Base-by-base conservation (phyloP, 1,284 basidiomycete species). In the Pseudozyma thailandica region DNA sequence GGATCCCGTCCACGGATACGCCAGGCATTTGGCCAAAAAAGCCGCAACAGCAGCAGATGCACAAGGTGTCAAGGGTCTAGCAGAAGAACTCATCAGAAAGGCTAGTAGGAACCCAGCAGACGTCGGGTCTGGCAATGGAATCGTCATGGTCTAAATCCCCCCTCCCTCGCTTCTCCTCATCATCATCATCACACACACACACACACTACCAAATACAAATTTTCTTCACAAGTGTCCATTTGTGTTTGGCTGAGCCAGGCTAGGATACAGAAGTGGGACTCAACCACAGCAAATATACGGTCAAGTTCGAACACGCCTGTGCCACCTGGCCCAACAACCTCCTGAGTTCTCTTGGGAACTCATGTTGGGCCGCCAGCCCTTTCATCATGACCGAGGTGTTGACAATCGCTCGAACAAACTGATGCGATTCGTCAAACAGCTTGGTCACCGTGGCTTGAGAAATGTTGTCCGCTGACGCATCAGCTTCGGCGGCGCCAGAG, bases 131-230 rank as follows among this genome's bases (percentile, higher is more conserved):
- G 80, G 80, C 1, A 79, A 77, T 43, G 80, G 80, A 5, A 47
- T 82, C 23, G 79, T 81, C 20, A 82, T 82, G 80, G 79, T 82
- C 16, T 82, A 66, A 65, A 6, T 4, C 39, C 21, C 10, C 39
- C 18, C 15, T 23, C 6, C 21, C 21, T 0, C 23, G 6, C 16
- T 23, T 23, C 28, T 8, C 18, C 20, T 20, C 30, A 27, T 15
- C 10, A n/a, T 39, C 23, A 31, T 23, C 41, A 20, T 8, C 20
- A 27, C 23, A 44, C 23, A 20, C 30, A 41, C 15, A 20, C 13
- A 38, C 8, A 38, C 18, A 18, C 13, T n/a, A 27, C 25, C 23
- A 42, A 25, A 26, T 18, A 39, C 7, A n/a, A n/a, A n/a, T 33
- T 13, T 33, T 16, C 12, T 33, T 16, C 12, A 33, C 31, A 33